Percentiles rank a stretch among this genome's conserved stretches.
These are phyloP conservation scores for Stephanodiscus triporus DNA, from an alignment of 108 stramenopile species.

Conservation along the genomic window DNA sequence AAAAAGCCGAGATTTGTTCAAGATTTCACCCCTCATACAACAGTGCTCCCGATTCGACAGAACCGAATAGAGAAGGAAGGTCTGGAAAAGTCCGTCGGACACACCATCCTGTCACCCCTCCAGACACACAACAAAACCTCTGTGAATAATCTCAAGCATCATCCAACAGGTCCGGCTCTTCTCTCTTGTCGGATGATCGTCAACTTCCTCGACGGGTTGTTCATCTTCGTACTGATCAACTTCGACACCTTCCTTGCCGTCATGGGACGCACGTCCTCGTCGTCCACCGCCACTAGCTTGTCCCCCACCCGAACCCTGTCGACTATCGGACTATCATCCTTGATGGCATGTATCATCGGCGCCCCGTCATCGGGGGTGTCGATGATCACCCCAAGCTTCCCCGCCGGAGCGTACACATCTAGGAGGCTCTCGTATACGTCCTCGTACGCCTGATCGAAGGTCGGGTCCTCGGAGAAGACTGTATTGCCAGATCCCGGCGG, in stretches of 20 bases:
- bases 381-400: slow-evolving; percentile 91
- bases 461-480: slow-evolving; percentile 49
- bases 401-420: slow-evolving; percentile 81
- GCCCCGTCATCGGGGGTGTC: slow-evolving; percentile 88
- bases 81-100: too few species aligned
- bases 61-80: too few species aligned
- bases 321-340: slow-evolving; percentile 83
- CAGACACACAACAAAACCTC: too few species aligned
- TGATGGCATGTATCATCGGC: slow-evolving; percentile 87
- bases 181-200: slow-evolving; percentile 55
- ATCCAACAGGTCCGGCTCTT: too few species aligned
- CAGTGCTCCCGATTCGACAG: too few species aligned
- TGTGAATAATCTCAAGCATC: too few species aligned
- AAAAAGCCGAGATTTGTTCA: too few species aligned
- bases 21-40: too few species aligned
- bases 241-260: slow-evolving; percentile 89
- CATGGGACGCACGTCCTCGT: slow-evolving; percentile 86
- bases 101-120: too few species aligned
- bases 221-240: slow-evolving; percentile 82
- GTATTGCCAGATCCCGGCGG: slow-evolving; percentile 27
- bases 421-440: slow-evolving; percentile 72
- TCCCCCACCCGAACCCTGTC: slow-evolving; percentile 83
- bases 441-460: slow-evolving; percentile 47
- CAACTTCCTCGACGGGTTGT: slow-evolving; percentile 80
- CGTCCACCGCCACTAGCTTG: slow-evolving; percentile 85